Conservation (phyloP, 2,329 filamentous ascomycete species). For the Helminthosporium solani region DNA sequence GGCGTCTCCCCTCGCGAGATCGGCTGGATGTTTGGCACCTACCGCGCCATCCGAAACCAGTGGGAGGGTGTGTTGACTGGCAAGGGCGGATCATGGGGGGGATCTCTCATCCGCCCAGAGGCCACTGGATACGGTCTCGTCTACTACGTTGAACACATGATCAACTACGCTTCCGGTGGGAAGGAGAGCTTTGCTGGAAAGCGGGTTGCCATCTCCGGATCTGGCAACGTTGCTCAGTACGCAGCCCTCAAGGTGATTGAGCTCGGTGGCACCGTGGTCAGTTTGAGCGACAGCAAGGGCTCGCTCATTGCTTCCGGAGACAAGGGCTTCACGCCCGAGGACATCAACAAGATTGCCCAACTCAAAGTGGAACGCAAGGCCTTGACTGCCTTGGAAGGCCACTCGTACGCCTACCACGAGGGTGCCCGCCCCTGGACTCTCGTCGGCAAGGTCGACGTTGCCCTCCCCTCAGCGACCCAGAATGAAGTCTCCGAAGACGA, state of each 20-base stretch:
- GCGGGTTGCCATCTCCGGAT: slow-evolving; percentile 92
- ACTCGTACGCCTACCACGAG: slow-evolving; percentile 80
- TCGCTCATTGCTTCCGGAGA: slow-evolving; percentile 72
- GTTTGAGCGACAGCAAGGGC: slow-evolving; percentile 90
- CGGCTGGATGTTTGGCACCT: slow-evolving; percentile 91
- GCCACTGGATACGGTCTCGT: slow-evolving; percentile 95
- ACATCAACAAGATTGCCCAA: slow-evolving; percentile 74
- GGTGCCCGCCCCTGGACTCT: slow-evolving; percentile 90
- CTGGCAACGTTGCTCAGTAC: slow-evolving; percentile 97
- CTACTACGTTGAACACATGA: slow-evolving; percentile 61
- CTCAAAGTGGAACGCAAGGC: slow-evolving; percentile 87
- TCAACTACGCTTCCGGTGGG: slow-evolving; percentile 75
- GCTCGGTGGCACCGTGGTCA: slow-evolving; percentile 89
- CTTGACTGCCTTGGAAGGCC: slow-evolving; percentile 69
- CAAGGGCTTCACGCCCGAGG: slow-evolving; percentile 72
- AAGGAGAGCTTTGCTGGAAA: slow-evolving; percentile 86
- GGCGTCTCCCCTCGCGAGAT: slow-evolving; percentile 91
- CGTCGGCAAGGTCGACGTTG: slow-evolving; percentile 85
- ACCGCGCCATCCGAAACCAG: slow-evolving; percentile 82
- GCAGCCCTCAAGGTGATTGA: slow-evolving; percentile 95
- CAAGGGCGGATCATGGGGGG: slow-evolving; percentile 92
- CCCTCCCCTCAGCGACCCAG: slow-evolving; percentile 90
- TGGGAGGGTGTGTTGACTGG: slow-evolving; percentile 97
- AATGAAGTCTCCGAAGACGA: slow-evolving; percentile 96
- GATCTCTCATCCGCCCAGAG: slow-evolving; percentile 90